phyloP scores from a whole-genome alignment of 768 basidiomycete genomes.

The Multifurca ochricompacta region DNA sequence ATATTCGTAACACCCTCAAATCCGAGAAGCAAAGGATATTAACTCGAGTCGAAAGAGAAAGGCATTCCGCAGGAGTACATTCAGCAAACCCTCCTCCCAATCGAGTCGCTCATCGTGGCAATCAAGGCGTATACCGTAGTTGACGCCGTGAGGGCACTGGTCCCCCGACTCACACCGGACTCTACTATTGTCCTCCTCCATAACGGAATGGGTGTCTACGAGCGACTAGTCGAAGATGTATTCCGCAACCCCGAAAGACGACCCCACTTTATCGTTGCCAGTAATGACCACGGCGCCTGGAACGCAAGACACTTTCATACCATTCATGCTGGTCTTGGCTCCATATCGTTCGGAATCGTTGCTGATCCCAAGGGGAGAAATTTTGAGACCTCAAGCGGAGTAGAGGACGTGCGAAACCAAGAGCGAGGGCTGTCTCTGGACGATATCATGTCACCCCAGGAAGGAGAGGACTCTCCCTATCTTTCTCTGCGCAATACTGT shows the following conservation, averaged over 20 bases:
- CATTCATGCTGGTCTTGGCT: slow-evolving; percentile 64
- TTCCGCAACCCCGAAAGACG: slow-evolving; percentile 68
- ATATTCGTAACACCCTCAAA: background rate
- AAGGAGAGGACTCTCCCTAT: slow-evolving; percentile 39
- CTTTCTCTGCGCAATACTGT: slow-evolving; percentile 60
- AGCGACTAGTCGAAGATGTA: slow-evolving; percentile 54
- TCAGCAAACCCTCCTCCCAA: slow-evolving; percentile 25
- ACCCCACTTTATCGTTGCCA: slow-evolving; percentile 80
- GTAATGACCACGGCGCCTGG: slow-evolving; percentile 76
- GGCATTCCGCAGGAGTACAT: background rate
- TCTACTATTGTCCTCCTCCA: slow-evolving; percentile 90
- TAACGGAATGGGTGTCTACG: slow-evolving; percentile 92
- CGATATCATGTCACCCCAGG: slow-evolving; percentile 39
- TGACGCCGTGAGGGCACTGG: slow-evolving; percentile 47
- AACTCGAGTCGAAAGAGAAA: background rate
- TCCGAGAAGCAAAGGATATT: background rate
- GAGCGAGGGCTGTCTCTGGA: slow-evolving; percentile 42
- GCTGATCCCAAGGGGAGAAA: slow-evolving; percentile 57
- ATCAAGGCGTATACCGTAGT: slow-evolving; percentile 69
- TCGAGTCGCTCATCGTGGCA: slow-evolving; percentile 76
- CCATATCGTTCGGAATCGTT: slow-evolving; percentile 71
- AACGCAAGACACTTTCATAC: slow-evolving; percentile 43
- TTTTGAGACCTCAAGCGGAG: slow-evolving; percentile 48
- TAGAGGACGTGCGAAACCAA: slow-evolving; percentile 27
- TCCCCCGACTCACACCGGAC: slow-evolving; percentile 50